These are phyloP conservation scores for Geosmithia putterillii DNA, from an alignment of 2,329 filamentous ascomycete genomes.

Conservation along the genomic window DNA sequence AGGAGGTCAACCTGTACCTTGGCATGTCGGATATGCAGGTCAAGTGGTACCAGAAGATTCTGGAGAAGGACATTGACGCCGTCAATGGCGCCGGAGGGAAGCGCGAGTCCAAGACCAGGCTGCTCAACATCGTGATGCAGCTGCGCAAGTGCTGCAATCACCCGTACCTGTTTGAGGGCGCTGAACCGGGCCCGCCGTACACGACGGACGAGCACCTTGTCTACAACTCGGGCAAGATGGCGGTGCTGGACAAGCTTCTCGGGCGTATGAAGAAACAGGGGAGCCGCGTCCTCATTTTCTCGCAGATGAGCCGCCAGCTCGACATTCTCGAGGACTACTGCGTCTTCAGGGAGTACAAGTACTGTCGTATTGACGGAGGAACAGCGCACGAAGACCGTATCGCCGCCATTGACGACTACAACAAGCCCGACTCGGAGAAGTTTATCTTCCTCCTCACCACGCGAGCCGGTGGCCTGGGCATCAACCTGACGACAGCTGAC, in stretches of 20 bases:
- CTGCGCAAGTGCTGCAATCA: slow-evolving; percentile 98
- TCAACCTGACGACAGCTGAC: slow-evolving; percentile 90
- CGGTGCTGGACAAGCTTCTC: slow-evolving; percentile 85
- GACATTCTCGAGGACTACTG: slow-evolving; percentile 98
- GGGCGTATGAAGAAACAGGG: slow-evolving; percentile 73
- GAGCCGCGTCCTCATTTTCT: slow-evolving; percentile 96
- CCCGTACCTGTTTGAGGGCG: slow-evolving; percentile 94
- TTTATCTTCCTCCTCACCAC: slow-evolving; percentile 95
- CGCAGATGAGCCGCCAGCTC: slow-evolving; percentile 93
- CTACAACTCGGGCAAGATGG: slow-evolving; percentile 93
- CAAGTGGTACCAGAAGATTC: slow-evolving; percentile 97
- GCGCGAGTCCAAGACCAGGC: slow-evolving; percentile 90
- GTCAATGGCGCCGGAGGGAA: slow-evolving; percentile 95
- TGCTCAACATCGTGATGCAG: slow-evolving; percentile 99
- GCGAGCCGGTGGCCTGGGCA: slow-evolving; percentile 87
- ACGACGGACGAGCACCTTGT: slow-evolving; percentile 95
- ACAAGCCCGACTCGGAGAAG: slow-evolving; percentile 88
- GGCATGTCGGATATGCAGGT: slow-evolving; percentile 99
- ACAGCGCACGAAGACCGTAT: slow-evolving; percentile 98
- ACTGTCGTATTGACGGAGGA: slow-evolving; percentile 93
- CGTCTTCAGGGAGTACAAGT: slow-evolving; percentile 87
- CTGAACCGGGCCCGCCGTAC: slow-evolving; percentile 92
- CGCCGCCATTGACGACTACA: slow-evolving; percentile 95
- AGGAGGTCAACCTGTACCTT: slow-evolving; percentile 92
- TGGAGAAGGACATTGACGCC: slow-evolving; percentile 97